Percentiles rank a stretch among this genome's conserved stretches.
These are phyloP conservation scores for Silene uniflora DNA, from an alignment of 148 eudicot genomes.

Conservation along the genomic window DNA sequence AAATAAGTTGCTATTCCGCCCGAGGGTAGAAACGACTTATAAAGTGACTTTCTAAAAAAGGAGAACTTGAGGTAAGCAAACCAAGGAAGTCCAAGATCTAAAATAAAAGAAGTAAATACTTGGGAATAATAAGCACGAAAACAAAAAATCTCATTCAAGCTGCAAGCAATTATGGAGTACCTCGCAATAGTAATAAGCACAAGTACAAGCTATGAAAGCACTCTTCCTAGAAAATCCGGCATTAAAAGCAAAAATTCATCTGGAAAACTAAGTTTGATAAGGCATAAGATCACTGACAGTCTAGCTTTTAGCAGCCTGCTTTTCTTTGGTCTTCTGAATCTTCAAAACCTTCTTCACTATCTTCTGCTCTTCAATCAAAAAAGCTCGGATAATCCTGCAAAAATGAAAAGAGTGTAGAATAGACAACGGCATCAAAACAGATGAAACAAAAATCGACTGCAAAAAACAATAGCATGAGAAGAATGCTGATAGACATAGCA, in stretches of 20 bases:
- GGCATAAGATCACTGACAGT: conserved; percentile 9
- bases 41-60: neutral
- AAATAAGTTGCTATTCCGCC: neutral
- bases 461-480: too few species aligned
- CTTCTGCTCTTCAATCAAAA: conserved; percentile 53
- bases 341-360: conserved; percentile 53
- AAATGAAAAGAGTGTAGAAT: neutral
- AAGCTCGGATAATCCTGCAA: conserved; percentile 48
- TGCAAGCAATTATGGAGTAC: conserved; percentile 14
- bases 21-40: neutral
- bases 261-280: conserved; percentile 13
- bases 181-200: conserved; percentile 26
- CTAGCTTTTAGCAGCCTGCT: conserved; percentile 36
- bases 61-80: neutral
- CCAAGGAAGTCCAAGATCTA: neutral
- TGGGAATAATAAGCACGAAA: conserved; percentile 1
- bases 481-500: neutral
- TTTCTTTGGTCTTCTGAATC: conserved; percentile 53
- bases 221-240: conserved; percentile 22
- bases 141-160: conserved; percentile 32
- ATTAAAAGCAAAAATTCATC: conserved; percentile 24
- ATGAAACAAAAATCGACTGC: neutral
- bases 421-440: neutral
- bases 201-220: conserved; percentile 20
- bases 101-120: neutral